Evolutionary conservation across 768 basidiomycete species (phyloP).

Genomic region (Amanita muscaria): DNA sequence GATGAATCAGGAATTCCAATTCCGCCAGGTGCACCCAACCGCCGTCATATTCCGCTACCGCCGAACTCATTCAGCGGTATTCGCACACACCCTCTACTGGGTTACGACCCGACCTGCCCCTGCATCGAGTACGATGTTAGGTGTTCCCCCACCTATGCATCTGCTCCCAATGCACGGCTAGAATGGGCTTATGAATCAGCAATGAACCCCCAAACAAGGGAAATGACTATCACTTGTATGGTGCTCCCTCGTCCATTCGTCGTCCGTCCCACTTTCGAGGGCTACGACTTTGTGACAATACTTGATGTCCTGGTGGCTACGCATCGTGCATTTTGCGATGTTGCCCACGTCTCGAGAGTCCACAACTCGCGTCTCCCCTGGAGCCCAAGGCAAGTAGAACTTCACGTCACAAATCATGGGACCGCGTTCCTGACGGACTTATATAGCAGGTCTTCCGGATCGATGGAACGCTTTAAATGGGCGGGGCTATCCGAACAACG

Average conservation of each 20-base stretch:
- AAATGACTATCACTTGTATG: not conserved
- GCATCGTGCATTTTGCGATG: not conserved
- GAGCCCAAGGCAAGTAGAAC: not conserved
- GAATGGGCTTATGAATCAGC: conserved; percentile 4
- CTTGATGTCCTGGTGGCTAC: not conserved
- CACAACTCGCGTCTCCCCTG: no score
- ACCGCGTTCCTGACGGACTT: not conserved
- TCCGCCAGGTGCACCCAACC: not conserved
- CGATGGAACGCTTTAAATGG: not conserved
- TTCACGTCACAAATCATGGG: not conserved
- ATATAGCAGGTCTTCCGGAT: not conserved
- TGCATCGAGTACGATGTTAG: conserved; percentile 3
- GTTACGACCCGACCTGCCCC: not conserved
- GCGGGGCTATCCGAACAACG: conserved; percentile 2
- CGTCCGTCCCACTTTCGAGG: not conserved
- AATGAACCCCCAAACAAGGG: not conserved
- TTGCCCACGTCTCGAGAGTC: not conserved
- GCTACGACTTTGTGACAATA: not conserved
- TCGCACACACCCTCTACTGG: not conserved
- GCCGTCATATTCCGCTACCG: not conserved
- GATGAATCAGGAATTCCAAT: not conserved
- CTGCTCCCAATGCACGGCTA: not conserved
- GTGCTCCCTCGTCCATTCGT: not conserved
- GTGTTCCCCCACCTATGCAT: not conserved
- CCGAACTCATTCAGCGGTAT: not conserved